Conservation (phyloP, 2,329 filamentous ascomycete species). For the Nectriaceae sp. region DNA sequence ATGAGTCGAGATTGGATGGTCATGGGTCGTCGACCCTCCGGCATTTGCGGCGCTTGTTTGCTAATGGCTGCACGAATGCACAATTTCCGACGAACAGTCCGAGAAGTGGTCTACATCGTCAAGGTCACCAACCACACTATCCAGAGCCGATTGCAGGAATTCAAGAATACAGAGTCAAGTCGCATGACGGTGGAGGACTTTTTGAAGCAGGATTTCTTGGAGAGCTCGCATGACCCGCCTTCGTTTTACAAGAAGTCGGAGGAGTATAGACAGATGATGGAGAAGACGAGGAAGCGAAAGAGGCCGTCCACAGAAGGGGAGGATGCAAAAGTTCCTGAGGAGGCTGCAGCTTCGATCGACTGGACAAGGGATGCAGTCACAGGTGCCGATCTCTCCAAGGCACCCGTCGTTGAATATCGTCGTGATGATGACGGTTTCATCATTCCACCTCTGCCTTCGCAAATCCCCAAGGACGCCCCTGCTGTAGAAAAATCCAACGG, state of each 20-base stretch:
- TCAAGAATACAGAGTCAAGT: constrained; percentile 82
- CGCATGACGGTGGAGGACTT: constrained; percentile 88
- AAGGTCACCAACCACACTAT: constrained; percentile 95
- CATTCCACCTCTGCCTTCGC: constrained; percentile 55
- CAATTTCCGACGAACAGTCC: constrained; percentile 89
- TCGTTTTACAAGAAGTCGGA: constrained; percentile 71
- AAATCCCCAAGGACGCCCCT: constrained; percentile 36
- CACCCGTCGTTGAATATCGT: constrained; percentile 41
- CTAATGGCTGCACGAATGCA: constrained; percentile 97
- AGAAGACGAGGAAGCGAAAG: constrained; percentile 51
- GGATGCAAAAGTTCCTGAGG: constrained; percentile 20
- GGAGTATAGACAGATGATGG: constrained; percentile 57
- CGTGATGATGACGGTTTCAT: constrained; percentile 70
- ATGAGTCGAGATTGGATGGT: constrained; percentile 99
- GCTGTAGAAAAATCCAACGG: constrained; percentile 22
- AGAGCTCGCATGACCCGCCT: constrained; percentile 78
- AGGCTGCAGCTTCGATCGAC: constrained; percentile 6
- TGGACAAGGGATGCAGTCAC: constrained; percentile 19
- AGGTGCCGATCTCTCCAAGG: constrained; percentile 37
- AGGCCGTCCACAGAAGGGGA: constrained; percentile 35
- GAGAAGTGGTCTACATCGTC: constrained; percentile 97
- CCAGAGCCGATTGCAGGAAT: constrained; percentile 87
- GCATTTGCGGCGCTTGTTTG: constrained; percentile 90
- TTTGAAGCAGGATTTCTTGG: constrained; percentile 68
- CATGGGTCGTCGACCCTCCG: constrained; percentile 87